Evolutionary conservation across 306 rosid genomes (phyloP).

Genomic region (Dryas alaskensis): DNA sequence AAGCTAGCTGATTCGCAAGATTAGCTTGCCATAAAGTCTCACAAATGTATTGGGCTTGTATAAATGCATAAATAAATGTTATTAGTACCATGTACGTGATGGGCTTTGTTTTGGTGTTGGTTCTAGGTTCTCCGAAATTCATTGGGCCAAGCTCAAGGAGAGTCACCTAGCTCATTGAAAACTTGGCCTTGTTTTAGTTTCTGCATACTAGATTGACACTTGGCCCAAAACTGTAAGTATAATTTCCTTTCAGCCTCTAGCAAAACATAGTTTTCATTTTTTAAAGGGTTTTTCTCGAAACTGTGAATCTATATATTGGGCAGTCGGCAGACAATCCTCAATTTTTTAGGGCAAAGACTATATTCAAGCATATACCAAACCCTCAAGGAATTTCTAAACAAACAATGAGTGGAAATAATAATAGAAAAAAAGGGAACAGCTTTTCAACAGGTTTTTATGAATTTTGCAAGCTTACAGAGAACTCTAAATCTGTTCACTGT

Average conservation of each 20-base stretch:
- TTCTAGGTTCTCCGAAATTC: neutral
- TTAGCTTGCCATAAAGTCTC: neutral
- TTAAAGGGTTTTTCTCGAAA: neutral
- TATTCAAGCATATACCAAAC: neutral
- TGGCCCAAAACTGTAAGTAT: neutral
- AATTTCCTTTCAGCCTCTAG: neutral
- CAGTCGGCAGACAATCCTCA: neutral
- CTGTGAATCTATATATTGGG: neutral
- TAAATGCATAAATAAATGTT: neutral
- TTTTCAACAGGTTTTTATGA: neutral
- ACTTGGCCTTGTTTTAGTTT: neutral
- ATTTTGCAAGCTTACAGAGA: neutral
- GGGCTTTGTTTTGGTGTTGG: neutral
- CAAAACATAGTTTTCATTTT: neutral
- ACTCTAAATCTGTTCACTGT: neutral
- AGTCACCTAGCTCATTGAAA: neutral
- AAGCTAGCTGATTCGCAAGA: neutral
- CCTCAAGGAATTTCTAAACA: neutral
- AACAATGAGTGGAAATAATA: neutral
- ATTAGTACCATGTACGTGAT: neutral
- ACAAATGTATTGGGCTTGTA: neutral
- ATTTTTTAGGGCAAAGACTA: neutral
- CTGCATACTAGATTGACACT: neutral
- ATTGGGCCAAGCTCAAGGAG: neutral
- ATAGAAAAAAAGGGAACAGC: neutral